phyloP scores from a whole-genome alignment of 2,329 filamentous ascomycete species.

The Aspergillus proliferans region DNA sequence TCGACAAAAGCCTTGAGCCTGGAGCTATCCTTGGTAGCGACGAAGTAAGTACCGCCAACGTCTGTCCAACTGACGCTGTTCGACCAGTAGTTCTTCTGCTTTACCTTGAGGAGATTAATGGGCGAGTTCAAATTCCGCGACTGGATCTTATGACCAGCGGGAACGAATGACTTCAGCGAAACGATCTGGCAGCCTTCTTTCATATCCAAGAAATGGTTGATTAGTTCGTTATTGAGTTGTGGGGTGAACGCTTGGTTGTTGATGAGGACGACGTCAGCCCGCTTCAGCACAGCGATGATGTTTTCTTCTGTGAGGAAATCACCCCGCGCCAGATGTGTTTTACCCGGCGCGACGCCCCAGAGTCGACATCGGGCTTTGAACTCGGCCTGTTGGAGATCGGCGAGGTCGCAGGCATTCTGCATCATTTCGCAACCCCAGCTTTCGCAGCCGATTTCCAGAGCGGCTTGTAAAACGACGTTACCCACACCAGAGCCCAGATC shows the following conservation, averaged over 20 bases:
- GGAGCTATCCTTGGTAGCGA: slow-evolving; percentile 68
- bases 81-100: slow-evolving; percentile 63
- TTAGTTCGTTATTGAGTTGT: slow-evolving; percentile 73
- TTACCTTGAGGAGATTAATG: slow-evolving; percentile 72
- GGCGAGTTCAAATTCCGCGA: slow-evolving; percentile 71
- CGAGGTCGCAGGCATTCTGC: slow-evolving; percentile 79
- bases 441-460: slow-evolving; percentile 86
- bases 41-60: slow-evolving; percentile 75
- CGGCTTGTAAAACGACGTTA: slow-evolving; percentile 90
- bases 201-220: slow-evolving; percentile 86
- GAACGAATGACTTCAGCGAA: slow-evolving; percentile 85
- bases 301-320: slow-evolving; percentile 71
- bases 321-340: slow-evolving; percentile 71
- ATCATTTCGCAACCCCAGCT: slow-evolving; percentile 97
- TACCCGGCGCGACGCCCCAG: slow-evolving; percentile 78
- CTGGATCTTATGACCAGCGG: slow-evolving; percentile 68
- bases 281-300: slow-evolving; percentile 67
- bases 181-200: slow-evolving; percentile 87
- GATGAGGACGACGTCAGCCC: slow-evolving; percentile 90
- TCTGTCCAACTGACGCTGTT: slow-evolving; percentile 84
- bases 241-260: slow-evolving; percentile 97
- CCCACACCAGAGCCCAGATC: slow-evolving; percentile 94
- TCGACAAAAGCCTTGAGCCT: slow-evolving; percentile 47
- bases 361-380: slow-evolving; percentile 78
- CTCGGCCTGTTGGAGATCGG: slow-evolving; percentile 71